phyloP scores from a whole-genome alignment of 2,329 filamentous ascomycete genomes.

The Paecilomyces fulvus region DNA sequence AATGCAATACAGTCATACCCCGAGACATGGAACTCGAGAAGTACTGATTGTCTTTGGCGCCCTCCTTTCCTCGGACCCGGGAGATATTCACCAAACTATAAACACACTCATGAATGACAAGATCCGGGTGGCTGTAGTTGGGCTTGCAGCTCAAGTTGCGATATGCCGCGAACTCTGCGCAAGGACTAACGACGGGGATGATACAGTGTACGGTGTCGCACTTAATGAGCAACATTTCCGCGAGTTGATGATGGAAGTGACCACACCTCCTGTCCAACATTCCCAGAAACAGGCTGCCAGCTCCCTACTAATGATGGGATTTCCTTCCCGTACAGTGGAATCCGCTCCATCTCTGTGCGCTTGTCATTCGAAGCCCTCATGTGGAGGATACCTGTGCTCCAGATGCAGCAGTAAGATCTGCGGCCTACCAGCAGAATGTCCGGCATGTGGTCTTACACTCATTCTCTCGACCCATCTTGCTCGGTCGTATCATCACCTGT shows the following conservation, averaged over 20 bases:
- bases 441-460: constrained; percentile 80
- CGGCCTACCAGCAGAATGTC: constrained; percentile 80
- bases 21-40: constrained; percentile 86
- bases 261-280: constrained; percentile 78
- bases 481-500: constrained; percentile 87
- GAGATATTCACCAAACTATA: constrained; percentile 91
- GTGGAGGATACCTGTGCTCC: constrained; percentile 85
- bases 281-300: constrained; percentile 43
- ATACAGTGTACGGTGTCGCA: constrained; percentile 66
- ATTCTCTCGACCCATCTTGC: constrained; percentile 91
- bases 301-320: constrained; percentile 90
- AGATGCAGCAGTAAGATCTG: constrained; percentile 86
- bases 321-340: constrained; percentile 77
- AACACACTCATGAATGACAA: constrained; percentile 67
- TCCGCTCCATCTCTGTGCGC: constrained; percentile 70
- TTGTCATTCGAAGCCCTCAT: constrained; percentile 73
- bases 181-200: constrained; percentile 75
- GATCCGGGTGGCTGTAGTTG: constrained; percentile 81
- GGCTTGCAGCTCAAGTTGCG: constrained; percentile 81
- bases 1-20: constrained; percentile 58
- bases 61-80: constrained; percentile 80
- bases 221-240: constrained; percentile 81
- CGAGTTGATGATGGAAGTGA: constrained; percentile 79
- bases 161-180: constrained; percentile 84
- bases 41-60: constrained; percentile 88